Base-by-base conservation (phyloP, 148 eudicot genomes). In the Vaccinium corymbosum region DNA sequence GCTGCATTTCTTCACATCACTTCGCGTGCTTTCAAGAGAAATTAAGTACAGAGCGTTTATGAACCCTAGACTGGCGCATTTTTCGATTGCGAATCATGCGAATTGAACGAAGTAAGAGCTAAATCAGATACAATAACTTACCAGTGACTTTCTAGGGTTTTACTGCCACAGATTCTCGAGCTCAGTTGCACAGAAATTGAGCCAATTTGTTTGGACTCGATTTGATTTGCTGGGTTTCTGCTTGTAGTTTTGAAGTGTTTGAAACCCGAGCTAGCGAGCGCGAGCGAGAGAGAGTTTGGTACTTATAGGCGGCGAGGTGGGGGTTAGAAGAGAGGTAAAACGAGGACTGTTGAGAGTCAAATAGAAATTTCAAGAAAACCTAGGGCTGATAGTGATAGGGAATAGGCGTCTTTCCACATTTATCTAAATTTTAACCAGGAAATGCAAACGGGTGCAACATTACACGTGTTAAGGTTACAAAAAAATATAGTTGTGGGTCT, bases 51-150 rank as follows among this genome's bases (percentile, higher is more conserved):
- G 72, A 66, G 16, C 35, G 16, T 27, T 66, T 25, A 22, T 32
- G 56, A 82, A 76, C 72, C 85, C 80, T 83, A 76, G 85, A 75
- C 14, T 15, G 85, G 38, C 38, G 79, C 49, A 70, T 68, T 81
- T 81, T 81, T 29, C 25, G 46, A 16, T 9, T 29, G 38, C 16
- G 27, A 78, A 78, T 9, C 32, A 82, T 25, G 13, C 48, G 55
- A 74, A 78, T 8, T 27, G 78, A 79, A 66, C 17, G 53, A 27
- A 50, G 38, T 7, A 35, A 70, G 6, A n/a, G 61, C 4, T 11
- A 68, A 84, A 70, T 62, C 77, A 49, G 55, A 82, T 0, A 17
- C 22, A 15, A 14, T 16, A n/a, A n/a, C 82, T 84, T 64, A 84
- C 86, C 82, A 25, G 83, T 38, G 29, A 71, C 38, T 66, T 66